Evolutionary conservation across 306 rosid genomes (phyloP).

Genomic region (Lablab purpureus): DNA sequence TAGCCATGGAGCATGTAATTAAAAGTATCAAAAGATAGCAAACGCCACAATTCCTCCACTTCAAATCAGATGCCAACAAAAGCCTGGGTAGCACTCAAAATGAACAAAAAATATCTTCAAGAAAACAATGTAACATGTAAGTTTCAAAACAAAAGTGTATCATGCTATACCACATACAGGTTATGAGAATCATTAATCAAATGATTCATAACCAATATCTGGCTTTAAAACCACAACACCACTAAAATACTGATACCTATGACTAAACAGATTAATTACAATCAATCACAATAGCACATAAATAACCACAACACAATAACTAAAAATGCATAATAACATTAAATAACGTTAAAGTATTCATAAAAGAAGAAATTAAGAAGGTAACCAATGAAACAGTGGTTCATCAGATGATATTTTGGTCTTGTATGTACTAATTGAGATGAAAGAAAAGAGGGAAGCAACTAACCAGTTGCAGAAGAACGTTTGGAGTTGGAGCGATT

Average conservation of each 20-base stretch:
- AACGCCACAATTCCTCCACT: background rate
- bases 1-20: background rate
- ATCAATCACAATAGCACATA: background rate
- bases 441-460: background rate
- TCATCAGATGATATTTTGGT: background rate
- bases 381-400: background rate
- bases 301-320: background rate
- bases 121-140: background rate
- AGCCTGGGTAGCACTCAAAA: background rate
- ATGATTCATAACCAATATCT: background rate
- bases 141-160: background rate
- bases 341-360: background rate
- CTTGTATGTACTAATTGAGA: background rate
- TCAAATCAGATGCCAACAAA: slow-evolving; percentile 31
- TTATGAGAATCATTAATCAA: background rate
- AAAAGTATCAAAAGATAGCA: background rate
- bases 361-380: background rate
- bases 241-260: background rate
- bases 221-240: background rate
- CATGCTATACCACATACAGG: background rate
- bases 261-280: slow-evolving; percentile 8
- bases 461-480: slow-evolving; percentile 53
- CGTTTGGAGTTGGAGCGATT: slow-evolving; percentile 63
- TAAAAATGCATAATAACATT: slow-evolving; percentile 1
- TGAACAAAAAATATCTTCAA: background rate